Evolutionary conservation across 2,329 filamentous ascomycete species (phyloP).

Genomic region (Rosellinia necatrix): DNA sequence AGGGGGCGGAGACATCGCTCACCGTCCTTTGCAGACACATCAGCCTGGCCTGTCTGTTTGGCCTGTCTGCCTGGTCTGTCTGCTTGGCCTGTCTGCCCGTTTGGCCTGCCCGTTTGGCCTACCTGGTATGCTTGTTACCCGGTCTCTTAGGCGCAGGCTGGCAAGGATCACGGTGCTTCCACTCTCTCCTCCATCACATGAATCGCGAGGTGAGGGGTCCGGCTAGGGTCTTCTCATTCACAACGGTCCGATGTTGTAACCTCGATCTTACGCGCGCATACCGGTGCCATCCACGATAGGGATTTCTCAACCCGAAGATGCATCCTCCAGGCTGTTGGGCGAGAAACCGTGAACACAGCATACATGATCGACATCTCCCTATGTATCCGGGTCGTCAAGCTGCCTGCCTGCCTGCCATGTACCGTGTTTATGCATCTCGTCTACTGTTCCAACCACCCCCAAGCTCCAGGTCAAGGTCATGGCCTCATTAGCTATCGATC

Average conservation of each 20-base stretch:
- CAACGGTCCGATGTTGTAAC: slow-evolving; percentile 10
- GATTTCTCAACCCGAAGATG: too few relatives aligned
- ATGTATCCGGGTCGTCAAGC: too few relatives aligned
- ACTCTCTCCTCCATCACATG: too few relatives aligned
- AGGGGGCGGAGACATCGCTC: not conserved
- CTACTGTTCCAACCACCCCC: too few relatives aligned
- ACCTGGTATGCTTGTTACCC: too few relatives aligned
- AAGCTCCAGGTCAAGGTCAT: too few relatives aligned
- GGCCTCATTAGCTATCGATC: too few relatives aligned
- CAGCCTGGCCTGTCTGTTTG: not conserved
- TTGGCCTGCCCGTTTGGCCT: not conserved
- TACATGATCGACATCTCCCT: too few relatives aligned
- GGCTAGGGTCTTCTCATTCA: slow-evolving; percentile 7
- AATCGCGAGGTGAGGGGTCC: slow-evolving; percentile 12
- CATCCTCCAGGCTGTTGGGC: too few relatives aligned
- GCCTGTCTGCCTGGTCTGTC: not conserved
- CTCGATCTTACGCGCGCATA: slow-evolving; percentile 8
- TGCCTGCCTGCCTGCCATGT: too few relatives aligned
- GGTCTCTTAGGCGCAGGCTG: slow-evolving; percentile 3
- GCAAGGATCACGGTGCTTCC: slow-evolving; percentile 3
- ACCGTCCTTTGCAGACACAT: not conserved
- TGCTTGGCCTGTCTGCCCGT: not conserved
- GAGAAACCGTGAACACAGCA: too few relatives aligned
- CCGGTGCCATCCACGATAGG: not conserved
- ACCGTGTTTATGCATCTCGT: too few relatives aligned